Percentiles rank a stretch among this genome's conserved stretches.
Evolutionary conservation across 805 yeast species (phyloP).

Genomic region (Brettanomyces custersianus): DNA sequence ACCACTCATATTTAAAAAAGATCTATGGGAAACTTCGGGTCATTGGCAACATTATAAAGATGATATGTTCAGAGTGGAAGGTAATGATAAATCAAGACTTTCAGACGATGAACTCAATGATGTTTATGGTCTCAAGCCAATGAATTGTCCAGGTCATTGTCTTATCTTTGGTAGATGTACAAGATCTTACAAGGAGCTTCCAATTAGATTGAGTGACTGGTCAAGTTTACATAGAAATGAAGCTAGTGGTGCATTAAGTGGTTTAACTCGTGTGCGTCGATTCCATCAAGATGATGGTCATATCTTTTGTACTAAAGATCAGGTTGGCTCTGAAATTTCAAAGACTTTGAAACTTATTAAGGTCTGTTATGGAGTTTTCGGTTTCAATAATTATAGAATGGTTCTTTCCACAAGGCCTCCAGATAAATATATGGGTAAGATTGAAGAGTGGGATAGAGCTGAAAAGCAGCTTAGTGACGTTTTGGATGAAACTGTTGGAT

Average conservation of each 20-base stretch:
- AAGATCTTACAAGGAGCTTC: conserved; percentile 78
- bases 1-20: conserved; percentile 76
- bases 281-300: conserved; percentile 99
- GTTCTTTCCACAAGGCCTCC: conserved; percentile 78
- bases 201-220: conserved; percentile 80
- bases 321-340: conserved; percentile 64
- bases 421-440: conserved; percentile 66
- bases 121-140: conserved; percentile 69
- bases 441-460: conserved; percentile 75
- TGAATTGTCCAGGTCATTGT: conserved; percentile 58
- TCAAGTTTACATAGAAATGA: conserved; percentile 91
- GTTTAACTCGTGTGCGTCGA: conserved; percentile 85
- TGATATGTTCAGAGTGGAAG: conserved; percentile 86
- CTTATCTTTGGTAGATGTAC: conserved; percentile 66
- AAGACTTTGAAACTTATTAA: conserved; percentile 67
- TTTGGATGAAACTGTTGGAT: conserved; percentile 41
- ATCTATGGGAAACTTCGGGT: conserved; percentile 85
- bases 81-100: conserved; percentile 31
- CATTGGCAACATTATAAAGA: conserved; percentile 94
- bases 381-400: conserved; percentile 48
- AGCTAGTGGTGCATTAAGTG: conserved; percentile 87
- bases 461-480: conserved; percentile 58
- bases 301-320: conserved; percentile 77
- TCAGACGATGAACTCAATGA: conserved; percentile 29
- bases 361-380: conserved; percentile 64